Conservation (phyloP, 2,329 filamentous ascomycete genomes). For the Neofusicoccum laricinum region DNA sequence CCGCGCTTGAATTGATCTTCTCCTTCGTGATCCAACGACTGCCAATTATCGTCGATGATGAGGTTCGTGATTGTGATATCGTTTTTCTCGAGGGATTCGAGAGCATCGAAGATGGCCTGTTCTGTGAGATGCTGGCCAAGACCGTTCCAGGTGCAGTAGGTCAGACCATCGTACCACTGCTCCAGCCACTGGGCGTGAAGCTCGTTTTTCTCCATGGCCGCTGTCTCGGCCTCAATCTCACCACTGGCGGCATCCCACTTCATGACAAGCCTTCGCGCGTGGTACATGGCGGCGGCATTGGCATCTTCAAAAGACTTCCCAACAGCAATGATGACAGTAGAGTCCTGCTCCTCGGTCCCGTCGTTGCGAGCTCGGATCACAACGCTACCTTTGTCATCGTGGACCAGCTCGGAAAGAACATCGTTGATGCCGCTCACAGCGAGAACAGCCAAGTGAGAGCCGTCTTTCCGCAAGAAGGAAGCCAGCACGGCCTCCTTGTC, state of each 20-base stretch:
- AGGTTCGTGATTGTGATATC: conserved; percentile 77
- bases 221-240: conserved; percentile 47
- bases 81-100: conserved; percentile 67
- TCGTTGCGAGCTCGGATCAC: conserved; percentile 72
- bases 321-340: conserved; percentile 67
- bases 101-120: conserved; percentile 71
- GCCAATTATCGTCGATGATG: conserved; percentile 98
- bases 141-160: conserved; percentile 96
- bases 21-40: conserved; percentile 61
- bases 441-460: conserved; percentile 73
- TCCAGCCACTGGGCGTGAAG: conserved; percentile 68
- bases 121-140: conserved; percentile 81
- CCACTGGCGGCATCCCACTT: conserved; percentile 43
- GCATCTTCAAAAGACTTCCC: conserved; percentile 72
- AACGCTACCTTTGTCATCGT: conserved; percentile 63
- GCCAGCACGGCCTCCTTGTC: conserved; percentile 77
- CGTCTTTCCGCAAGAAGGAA: conserved; percentile 70
- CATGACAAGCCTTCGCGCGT: conserved; percentile 67
- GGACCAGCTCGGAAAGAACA: conserved; percentile 67
- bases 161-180: conserved; percentile 87
- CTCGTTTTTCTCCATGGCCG: conserved; percentile 45
- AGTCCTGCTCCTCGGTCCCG: conserved; percentile 51
- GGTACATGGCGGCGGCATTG: conserved; percentile 79
- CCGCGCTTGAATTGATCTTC: conserved; percentile 51
- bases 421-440: conserved; percentile 73